Evolutionary conservation across 2,329 filamentous ascomycete species (phyloP).

Genomic region (Phaeosphaeria sp.): DNA sequence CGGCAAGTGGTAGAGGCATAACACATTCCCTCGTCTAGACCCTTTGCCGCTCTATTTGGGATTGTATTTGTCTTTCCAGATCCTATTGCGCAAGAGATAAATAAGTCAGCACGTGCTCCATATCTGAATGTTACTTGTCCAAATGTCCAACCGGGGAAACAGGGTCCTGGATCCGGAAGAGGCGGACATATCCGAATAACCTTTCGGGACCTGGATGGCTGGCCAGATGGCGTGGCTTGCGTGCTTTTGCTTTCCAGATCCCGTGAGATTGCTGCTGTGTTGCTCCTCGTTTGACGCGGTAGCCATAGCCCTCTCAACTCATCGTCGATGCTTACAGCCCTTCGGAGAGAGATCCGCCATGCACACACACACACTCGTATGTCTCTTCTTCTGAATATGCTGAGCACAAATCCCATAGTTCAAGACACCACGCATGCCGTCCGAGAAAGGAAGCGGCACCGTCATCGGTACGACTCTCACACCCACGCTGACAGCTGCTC

Average conservation of each 20-base stretch:
- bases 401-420: neutral
- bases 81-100: conserved; percentile 65
- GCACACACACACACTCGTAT: neutral
- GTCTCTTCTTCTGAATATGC: neutral
- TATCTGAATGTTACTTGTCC: conserved; percentile 8
- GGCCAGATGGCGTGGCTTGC: neutral
- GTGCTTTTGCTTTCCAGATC: neutral
- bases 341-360: neutral
- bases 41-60: conserved; percentile 50
- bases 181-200: neutral
- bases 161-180: neutral
- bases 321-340: neutral
- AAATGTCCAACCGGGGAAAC: neutral
- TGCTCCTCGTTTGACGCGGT: neutral
- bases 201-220: neutral
- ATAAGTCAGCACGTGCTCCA: conserved; percentile 37
- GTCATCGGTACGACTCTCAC: conserved; percentile 23
- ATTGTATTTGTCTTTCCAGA: conserved; percentile 97
- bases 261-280: neutral
- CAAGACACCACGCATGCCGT: neutral
- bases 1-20: neutral
- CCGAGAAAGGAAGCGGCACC: neutral
- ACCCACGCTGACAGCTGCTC: conserved; percentile 15
- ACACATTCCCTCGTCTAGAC: neutral
- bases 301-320: neutral